phyloP scores from a whole-genome alignment of 495 filamentous ascomycete genomes.

The Hypoxylon intermedium region DNA sequence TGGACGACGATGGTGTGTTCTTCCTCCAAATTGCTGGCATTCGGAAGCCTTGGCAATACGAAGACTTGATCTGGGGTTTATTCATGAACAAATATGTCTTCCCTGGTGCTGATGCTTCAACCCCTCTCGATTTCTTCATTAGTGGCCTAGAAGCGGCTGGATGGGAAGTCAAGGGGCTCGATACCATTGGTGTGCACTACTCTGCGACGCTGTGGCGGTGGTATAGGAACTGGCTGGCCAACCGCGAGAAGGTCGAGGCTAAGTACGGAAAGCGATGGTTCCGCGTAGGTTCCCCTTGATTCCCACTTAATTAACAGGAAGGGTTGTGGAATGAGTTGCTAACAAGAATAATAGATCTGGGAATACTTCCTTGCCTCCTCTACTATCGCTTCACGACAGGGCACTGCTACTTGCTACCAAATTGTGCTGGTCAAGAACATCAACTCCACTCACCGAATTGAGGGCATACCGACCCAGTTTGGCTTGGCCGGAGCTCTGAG shows the following conservation, averaged over 20 bases:
- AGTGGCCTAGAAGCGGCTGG: constrained; percentile 75
- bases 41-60: constrained; percentile 84
- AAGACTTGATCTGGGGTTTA: constrained; percentile 85
- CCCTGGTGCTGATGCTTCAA: constrained; percentile 85
- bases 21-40: constrained; percentile 86
- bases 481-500: constrained; percentile 74
- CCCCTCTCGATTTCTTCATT: constrained; percentile 76
- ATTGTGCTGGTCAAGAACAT: constrained; percentile 96
- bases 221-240: constrained; percentile 99
- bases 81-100: constrained; percentile 96
- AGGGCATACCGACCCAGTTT: constrained; percentile 80
- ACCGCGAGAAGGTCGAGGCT: constrained; percentile 89
- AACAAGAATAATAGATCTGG: constrained; percentile 74
- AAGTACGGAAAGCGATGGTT: constrained; percentile 98
- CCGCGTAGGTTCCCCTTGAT: constrained; percentile 68
- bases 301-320: too few species aligned
- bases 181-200: constrained; percentile 96
- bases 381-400: constrained; percentile 93
- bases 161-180: constrained; percentile 77
- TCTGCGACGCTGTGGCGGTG: constrained; percentile 96
- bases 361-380: constrained; percentile 96
- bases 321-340: neutral
- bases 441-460: constrained; percentile 92
- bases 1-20: constrained; percentile 84
- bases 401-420: constrained; percentile 93